Conservation (phyloP, 768 basidiomycete genomes). For the Porphyrellus cyaneotinctus region DNA sequence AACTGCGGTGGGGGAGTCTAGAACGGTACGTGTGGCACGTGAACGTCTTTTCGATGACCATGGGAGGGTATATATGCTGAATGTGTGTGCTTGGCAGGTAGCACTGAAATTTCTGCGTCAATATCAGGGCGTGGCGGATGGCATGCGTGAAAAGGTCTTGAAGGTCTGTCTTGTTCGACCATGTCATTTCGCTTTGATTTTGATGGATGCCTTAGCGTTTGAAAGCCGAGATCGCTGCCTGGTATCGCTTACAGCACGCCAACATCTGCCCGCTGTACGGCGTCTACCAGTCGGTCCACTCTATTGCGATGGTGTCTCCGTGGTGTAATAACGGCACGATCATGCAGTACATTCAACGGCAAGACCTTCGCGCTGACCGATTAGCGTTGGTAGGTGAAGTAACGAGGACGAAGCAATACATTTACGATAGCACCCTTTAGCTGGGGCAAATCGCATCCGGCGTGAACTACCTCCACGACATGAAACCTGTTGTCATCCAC, state of each 20-base stretch:
- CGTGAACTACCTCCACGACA: slow-evolving; percentile 53
- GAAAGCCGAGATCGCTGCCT: slow-evolving; percentile 52
- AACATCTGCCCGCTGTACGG: slow-evolving; percentile 56
- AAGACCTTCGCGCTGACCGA: slow-evolving; percentile 40
- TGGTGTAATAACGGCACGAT: slow-evolving; percentile 62
- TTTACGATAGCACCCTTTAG: slow-evolving; percentile 27
- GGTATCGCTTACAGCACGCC: slow-evolving; percentile 53
- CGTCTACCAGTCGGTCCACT: slow-evolving; percentile 45
- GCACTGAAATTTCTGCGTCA: slow-evolving; percentile 54
- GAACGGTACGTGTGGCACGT: slow-evolving; percentile 10
- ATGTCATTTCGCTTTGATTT: background rate
- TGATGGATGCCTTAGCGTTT: slow-evolving; percentile 40
- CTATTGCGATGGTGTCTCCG: slow-evolving; percentile 61
- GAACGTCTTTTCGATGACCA: background rate
- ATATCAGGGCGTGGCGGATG: slow-evolving; percentile 44
- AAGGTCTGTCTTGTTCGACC: slow-evolving; percentile 32
- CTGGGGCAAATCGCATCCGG: slow-evolving; percentile 54
- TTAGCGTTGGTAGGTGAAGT: slow-evolving; percentile 42
- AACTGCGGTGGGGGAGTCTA: slow-evolving; percentile 39
- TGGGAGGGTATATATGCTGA: background rate
- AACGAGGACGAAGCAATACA: background rate
- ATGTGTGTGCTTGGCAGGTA: slow-evolving; percentile 34
- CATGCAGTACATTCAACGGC: slow-evolving; percentile 42
- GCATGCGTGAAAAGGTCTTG: slow-evolving; percentile 49
- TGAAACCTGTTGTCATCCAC: slow-evolving; percentile 52